Conservation (phyloP, 495 filamentous ascomycete genomes). For the Corynascus novoguineensis region DNA sequence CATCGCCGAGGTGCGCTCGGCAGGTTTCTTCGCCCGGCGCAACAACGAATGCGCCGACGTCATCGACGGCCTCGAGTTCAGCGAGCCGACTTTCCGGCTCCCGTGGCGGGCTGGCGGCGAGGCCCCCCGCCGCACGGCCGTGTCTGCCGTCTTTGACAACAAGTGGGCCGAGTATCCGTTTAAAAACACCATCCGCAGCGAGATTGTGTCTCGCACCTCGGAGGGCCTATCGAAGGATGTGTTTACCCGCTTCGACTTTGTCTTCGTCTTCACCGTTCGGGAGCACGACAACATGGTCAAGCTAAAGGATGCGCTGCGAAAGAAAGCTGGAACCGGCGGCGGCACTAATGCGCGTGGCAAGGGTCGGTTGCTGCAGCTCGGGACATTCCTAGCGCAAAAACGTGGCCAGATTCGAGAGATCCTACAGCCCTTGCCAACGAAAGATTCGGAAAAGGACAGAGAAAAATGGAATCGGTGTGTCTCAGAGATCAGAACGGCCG, state of each 20-base stretch:
- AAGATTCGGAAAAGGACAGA: neutral
- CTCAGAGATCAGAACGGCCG: constrained; percentile 21
- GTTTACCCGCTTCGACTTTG: constrained; percentile 20
- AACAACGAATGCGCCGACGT: constrained; percentile 9
- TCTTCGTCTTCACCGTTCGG: constrained; percentile 23
- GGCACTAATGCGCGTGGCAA: constrained; percentile 1
- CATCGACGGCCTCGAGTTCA: constrained; percentile 22
- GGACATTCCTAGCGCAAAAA: constrained; percentile 12
- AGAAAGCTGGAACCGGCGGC: neutral
- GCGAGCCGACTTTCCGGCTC: constrained; percentile 9
- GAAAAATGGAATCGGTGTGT: constrained; percentile 18
- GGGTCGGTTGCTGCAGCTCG: constrained; percentile 25
- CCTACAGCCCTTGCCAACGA: neutral
- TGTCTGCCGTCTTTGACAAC: constrained; percentile 25
- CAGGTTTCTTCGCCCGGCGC: constrained; percentile 24
- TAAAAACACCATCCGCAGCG: constrained; percentile 13
- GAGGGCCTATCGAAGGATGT: constrained; percentile 15
- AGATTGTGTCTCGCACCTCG: neutral
- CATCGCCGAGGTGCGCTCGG: constrained; percentile 17
- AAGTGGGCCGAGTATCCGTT: constrained; percentile 19
- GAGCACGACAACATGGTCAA: constrained; percentile 26
- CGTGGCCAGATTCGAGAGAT: constrained; percentile 1
- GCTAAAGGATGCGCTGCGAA: constrained; percentile 17
- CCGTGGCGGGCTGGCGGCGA: constrained; percentile 12
- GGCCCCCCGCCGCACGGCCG: neutral